Evolutionary conservation across 1,139 yeast genomes (phyloP).

Genomic region (Candida neerlandica): DNA sequence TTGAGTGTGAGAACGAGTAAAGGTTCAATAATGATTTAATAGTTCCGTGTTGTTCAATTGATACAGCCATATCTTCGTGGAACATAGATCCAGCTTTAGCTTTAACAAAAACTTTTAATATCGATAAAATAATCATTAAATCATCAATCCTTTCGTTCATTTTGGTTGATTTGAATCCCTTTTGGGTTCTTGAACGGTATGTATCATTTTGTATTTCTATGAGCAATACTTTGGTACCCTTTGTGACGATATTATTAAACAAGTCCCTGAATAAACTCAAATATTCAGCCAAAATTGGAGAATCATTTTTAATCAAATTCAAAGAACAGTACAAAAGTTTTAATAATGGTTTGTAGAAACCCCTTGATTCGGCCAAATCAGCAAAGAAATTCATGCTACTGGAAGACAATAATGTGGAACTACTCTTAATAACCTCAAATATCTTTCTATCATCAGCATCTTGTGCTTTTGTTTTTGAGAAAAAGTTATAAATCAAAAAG

Average conservation of each 20-base stretch:
- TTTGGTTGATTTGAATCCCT: constrained; percentile 29
- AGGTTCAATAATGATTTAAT: constrained; percentile 64
- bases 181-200: constrained; percentile 38
- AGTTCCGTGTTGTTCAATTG: constrained; percentile 61
- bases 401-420: constrained; percentile 48
- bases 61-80: constrained; percentile 52
- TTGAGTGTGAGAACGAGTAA: constrained; percentile 67
- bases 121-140: constrained; percentile 60
- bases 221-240: constrained; percentile 57
- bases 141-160: constrained; percentile 61
- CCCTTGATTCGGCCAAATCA: constrained; percentile 40
- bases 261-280: constrained; percentile 56
- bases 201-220: constrained; percentile 61
- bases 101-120: constrained; percentile 58
- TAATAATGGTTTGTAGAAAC: constrained; percentile 60
- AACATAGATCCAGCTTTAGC: constrained; percentile 46
- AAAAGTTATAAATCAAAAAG: constrained; percentile 55
- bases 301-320: constrained; percentile 43
- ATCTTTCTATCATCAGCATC: constrained; percentile 29
- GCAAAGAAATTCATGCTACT: constrained; percentile 47
- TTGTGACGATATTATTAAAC: constrained; percentile 60
- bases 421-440: constrained; percentile 41
- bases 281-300: constrained; percentile 46
- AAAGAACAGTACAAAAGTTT: constrained; percentile 58
- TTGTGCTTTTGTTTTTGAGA: constrained; percentile 26